Evolutionary conservation across 441 rosid species (phyloP), one percentile per base, ranked within the genome.

Genomic region (Populus trichocarpa): DNA sequence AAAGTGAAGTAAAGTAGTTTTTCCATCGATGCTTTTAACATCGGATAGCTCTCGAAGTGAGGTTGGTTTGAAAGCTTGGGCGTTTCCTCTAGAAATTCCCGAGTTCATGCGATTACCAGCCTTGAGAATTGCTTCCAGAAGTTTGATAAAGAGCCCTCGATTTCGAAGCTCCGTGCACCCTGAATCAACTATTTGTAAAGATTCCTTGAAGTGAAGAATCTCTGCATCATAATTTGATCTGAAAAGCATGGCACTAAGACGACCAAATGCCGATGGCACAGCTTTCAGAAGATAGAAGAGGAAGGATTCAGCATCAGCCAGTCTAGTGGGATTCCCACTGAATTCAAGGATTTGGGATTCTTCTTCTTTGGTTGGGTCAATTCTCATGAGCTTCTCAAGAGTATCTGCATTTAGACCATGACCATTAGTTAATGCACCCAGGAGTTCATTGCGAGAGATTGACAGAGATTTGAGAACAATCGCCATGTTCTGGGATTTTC

Each of bases 101-200:
- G 94, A 93, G 76, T 94, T 96, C 98, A 96, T 94, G 4, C 97
- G 85, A 74, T 96, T 94, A 2, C 99, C 99, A n/a, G 99, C 94
- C 86, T 96, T 96, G 5, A 96, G 88, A 69, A 94, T 85, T 2
- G 98, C 99, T 80, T 96, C 99, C 0, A 96, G 78, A 61, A 96
- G 97, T 84, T 94, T 96, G 70, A 93, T 81, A 75, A 96, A 96
- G 67, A 94, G 86, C 68, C 98, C 93, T 26, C 90, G 84, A 23
- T 88, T 88, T 65, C 92, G 83, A 10, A 96, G 96, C 88, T 93
- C 99, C 67, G 77, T 81, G 78, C 98, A 94, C 3, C 89, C 98
- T 18, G 81, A 73, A 66, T 92, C 90, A 8, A 96, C 82, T 4
- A 86, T 89, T 72, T 86, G 83, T 16, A 91, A 78, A n/a, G 86